Percentiles rank a stretch among this genome's conserved stretches.
phyloP scores from a whole-genome alignment of 1,284 basidiomycete species.

The Boletus hoseneyae region DNA sequence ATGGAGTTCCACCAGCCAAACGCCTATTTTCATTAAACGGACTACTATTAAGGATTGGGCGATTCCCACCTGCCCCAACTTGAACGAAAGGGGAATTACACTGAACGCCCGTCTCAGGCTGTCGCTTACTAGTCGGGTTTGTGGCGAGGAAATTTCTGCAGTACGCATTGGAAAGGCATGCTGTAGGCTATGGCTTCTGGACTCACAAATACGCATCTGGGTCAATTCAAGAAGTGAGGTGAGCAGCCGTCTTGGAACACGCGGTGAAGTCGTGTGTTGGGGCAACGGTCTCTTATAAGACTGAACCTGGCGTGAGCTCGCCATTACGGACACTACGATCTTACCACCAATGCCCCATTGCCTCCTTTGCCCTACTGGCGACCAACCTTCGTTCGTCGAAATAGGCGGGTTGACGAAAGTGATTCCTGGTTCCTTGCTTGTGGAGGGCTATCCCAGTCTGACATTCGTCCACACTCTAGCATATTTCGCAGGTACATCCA shows the following conservation, averaged over 20 bases:
- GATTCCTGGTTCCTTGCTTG: background rate
- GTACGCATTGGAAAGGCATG: slow-evolving; percentile 30
- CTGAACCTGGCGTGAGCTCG: slow-evolving; percentile 15
- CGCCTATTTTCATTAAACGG: slow-evolving; percentile 15
- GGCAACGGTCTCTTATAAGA: slow-evolving; percentile 33
- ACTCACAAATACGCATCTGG: slow-evolving; percentile 24
- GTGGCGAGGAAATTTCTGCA: slow-evolving; percentile 9
- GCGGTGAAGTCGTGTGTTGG: slow-evolving; percentile 34
- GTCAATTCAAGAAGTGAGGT: slow-evolving; percentile 25
- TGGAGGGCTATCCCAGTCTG: slow-evolving; percentile 3
- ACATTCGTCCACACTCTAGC: slow-evolving; percentile 19
- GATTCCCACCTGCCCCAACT: slow-evolving; percentile 22
- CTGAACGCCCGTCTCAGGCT: slow-evolving; percentile 1
- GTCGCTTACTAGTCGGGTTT: slow-evolving; percentile 3
- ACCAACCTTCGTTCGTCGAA: slow-evolving; percentile 24
- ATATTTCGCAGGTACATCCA: slow-evolving; percentile 22
- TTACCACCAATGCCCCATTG: slow-evolving; percentile 27
- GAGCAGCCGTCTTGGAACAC: slow-evolving; percentile 29
- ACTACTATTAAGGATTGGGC: slow-evolving; percentile 17
- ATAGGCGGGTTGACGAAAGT: slow-evolving; percentile 22
- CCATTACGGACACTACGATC: slow-evolving; percentile 19
- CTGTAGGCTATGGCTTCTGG: slow-evolving; percentile 22
- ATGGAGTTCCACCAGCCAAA: slow-evolving; percentile 1
- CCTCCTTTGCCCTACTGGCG: slow-evolving; percentile 25
- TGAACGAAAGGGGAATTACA: background rate